phyloP scores from a whole-genome alignment of 2,329 filamentous ascomycete genomes.

The Aspergillus unguis region DNA sequence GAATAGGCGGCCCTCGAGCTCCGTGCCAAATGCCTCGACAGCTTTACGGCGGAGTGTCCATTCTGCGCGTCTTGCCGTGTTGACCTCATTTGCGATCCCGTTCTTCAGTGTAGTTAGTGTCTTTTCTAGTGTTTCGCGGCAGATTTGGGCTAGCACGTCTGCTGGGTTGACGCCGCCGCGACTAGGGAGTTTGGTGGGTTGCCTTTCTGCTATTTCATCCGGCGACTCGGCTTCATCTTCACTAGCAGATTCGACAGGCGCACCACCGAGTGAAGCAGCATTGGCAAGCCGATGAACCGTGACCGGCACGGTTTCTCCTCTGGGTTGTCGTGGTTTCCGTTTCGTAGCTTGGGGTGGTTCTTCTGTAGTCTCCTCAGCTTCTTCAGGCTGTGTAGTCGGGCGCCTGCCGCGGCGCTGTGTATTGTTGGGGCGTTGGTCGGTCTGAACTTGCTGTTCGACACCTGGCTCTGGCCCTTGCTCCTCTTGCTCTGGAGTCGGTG shows the following conservation, averaged over 20 bases:
- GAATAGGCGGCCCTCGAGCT: conserved; percentile 49
- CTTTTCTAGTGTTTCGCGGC: conserved; percentile 49
- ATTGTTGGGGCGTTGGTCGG: conserved; percentile 11
- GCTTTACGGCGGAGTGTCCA: conserved; percentile 47
- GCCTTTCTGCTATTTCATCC: conserved; percentile 31
- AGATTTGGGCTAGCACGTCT: conserved; percentile 51
- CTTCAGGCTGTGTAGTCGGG: conserved; percentile 10
- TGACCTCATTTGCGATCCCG: conserved; percentile 39
- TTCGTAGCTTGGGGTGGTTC: conserved; percentile 15
- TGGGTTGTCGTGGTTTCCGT: conserved; percentile 27
- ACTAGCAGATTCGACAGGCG: conserved; percentile 20
- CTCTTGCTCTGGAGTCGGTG: background rate
- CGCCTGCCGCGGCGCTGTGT: conserved; percentile 16
- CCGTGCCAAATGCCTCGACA: conserved; percentile 47
- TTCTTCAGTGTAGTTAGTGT: conserved; percentile 43
- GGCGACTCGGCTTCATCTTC: conserved; percentile 29
- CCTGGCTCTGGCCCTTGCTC: background rate
- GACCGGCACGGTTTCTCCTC: conserved; percentile 39
- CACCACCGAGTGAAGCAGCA: conserved; percentile 28
- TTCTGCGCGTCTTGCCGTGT: conserved; percentile 38
- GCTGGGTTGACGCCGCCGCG: conserved; percentile 49
- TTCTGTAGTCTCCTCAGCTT: conserved; percentile 10
- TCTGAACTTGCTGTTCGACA: conserved; percentile 7
- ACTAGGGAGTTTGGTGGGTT: conserved; percentile 37
- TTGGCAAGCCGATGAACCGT: conserved; percentile 42